These are phyloP conservation scores for Xylaria cubensis DNA, from an alignment of 495 filamentous ascomycete genomes.

Conservation along the genomic window DNA sequence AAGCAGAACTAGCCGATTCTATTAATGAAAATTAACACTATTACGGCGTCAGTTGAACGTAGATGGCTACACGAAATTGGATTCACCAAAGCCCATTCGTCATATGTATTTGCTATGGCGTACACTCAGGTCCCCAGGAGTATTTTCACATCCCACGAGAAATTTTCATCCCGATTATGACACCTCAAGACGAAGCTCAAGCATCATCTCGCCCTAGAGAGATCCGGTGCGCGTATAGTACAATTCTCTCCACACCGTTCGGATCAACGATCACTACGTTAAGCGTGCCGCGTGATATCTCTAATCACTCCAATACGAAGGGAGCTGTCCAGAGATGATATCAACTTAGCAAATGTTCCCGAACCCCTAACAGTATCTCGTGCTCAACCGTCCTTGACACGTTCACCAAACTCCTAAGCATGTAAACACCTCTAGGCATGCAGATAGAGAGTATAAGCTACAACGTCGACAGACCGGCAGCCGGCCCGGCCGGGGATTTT, in stretches of 20 bases:
- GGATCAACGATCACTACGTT: background rate
- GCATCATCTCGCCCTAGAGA: background rate
- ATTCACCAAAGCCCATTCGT: background rate
- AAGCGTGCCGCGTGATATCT: background rate
- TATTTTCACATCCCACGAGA: background rate
- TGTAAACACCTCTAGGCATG: background rate
- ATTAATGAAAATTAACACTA: background rate
- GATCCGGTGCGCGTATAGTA: background rate
- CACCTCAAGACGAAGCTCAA: background rate
- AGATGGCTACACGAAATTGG: background rate
- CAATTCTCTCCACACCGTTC: background rate
- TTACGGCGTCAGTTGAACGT: background rate
- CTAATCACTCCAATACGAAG: background rate
- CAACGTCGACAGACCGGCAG: background rate
- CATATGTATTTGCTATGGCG: background rate
- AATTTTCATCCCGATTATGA: too few relatives aligned
- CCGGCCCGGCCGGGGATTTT: background rate
- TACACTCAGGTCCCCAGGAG: too few relatives aligned
- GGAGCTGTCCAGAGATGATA: background rate
- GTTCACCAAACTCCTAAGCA: too few relatives aligned
- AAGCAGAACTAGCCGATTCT: background rate
- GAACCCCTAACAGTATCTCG: background rate
- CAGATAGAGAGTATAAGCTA: background rate
- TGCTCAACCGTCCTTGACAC: too few relatives aligned
- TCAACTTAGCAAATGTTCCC: background rate